Base-by-base conservation (phyloP, 2,329 filamentous ascomycete genomes). In the Fusarium graminum region DNA sequence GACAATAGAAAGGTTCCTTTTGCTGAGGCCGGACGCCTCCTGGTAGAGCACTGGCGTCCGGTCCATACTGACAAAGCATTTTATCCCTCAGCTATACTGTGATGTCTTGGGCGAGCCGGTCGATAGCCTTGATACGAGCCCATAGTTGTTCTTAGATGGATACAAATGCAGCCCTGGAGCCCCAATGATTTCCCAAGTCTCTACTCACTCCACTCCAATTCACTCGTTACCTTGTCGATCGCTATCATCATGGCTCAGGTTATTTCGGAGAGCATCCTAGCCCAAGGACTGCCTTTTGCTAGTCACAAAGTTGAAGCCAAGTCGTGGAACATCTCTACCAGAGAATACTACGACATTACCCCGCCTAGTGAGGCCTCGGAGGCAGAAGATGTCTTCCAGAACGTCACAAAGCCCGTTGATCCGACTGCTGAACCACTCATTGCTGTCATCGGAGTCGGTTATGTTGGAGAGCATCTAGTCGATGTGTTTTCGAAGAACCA, bases 361-460 rank as follows among this genome's bases (percentile, higher is more conserved):
- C 76, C 76, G 16, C 74, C 75, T 1, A 69, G 73, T 46, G 76
- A 78, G 54, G 53, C 72, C 28, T 72, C 67, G 9, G 74, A 76
- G n/a, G 44, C 65, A 6, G 69, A 71, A 9, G 67, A 71, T 44
- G 66, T 42, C 14, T 66, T 67, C 22, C 42, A 43, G 11, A 46
- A 34, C 11, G 43, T 56, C 5, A 11, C 57, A 7, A 54, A 58
- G 17, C 36, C 63, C 25, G 64, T 71, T 41, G 54, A 67, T 30
- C 8, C 44, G 7, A 39, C 34, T 6, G 38, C 44, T 16, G 69
- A 76, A 6, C 76, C 80, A 9, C 58, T 80, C 7, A 78, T 85
- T 4, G 82, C 81, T 50, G 77, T 85, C 30, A 81, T 86, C 26
- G 83, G 83, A 5, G 81, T 85, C 16, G 84, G 83, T 39, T 86